A percentile compares a stretch with the other conserved stretches of the same genome.
phyloP scores from a whole-genome alignment of 2,329 filamentous ascomycete genomes.

The Pseudogymnoascus sp. region DNA sequence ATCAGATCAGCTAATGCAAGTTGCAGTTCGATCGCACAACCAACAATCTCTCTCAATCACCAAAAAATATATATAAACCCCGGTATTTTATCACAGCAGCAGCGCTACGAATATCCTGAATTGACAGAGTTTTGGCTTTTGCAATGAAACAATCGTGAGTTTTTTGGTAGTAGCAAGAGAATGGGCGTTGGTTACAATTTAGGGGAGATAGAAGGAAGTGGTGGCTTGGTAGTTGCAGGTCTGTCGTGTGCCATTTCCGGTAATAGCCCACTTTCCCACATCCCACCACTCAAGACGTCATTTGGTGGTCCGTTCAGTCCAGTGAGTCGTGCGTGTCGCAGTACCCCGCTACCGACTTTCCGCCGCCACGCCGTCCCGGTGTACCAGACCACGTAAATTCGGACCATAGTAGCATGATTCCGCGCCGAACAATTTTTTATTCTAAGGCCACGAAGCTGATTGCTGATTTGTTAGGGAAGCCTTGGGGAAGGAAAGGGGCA shows the following conservation, averaged over 20 bases:
- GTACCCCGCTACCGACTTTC: neutral
- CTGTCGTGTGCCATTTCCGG: conserved; percentile 3
- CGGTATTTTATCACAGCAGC: neutral
- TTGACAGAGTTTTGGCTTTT: neutral
- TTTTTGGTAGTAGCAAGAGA: neutral
- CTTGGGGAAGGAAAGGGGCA: neutral
- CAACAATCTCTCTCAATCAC: neutral
- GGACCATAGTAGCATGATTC: neutral
- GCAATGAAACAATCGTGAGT: neutral
- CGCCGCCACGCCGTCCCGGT: neutral
- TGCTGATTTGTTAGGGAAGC: neutral
- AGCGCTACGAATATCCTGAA: neutral
- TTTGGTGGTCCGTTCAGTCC: neutral
- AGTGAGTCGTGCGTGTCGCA: neutral
- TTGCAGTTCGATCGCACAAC: neutral
- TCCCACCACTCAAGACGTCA: conserved; percentile 7
- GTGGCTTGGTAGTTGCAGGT: neutral
- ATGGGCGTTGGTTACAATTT: neutral
- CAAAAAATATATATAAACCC: neutral
- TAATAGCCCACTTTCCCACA: conserved; percentile 5
- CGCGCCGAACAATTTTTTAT: neutral
- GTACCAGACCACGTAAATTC: neutral
- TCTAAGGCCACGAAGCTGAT: neutral
- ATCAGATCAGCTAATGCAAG: neutral
- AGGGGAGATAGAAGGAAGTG: neutral